Percentiles rank a stretch among this genome's conserved stretches.
These are phyloP conservation scores for Globisporangium camurandrum DNA, from an alignment of 352 stramenopile species.

Conservation along the genomic window DNA sequence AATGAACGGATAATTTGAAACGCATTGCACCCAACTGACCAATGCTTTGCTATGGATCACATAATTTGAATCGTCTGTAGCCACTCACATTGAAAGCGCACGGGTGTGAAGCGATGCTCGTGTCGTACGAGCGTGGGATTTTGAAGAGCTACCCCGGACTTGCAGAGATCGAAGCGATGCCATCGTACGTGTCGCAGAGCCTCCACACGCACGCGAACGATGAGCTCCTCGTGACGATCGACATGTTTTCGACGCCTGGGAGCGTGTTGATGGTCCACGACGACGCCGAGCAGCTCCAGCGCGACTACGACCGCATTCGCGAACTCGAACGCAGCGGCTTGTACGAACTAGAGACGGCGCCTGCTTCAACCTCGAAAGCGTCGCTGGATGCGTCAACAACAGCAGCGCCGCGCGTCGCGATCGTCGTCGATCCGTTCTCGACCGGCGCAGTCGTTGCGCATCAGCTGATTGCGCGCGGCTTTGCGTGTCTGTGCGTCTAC, in stretches of 20 bases:
- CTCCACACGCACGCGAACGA: conserved; percentile 66
- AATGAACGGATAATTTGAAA: too few species aligned
- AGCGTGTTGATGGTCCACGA: conserved; percentile 80
- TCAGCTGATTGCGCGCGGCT: conserved; percentile 84
- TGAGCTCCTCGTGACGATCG: conserved; percentile 60
- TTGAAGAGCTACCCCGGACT: conserved; percentile 80
- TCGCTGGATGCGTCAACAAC: conserved; percentile 22
- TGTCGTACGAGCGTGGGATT: conserved; percentile 82
- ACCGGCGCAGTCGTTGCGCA: conserved; percentile 93
- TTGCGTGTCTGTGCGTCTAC: conserved; percentile 86
- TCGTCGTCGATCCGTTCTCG: conserved; percentile 95
- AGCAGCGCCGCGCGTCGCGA: conserved; percentile 84
- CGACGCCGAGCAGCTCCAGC: conserved; percentile 59
- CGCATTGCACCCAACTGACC: too few species aligned
- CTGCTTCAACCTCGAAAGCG: neutral
- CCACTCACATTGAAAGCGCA: conserved; percentile 68
- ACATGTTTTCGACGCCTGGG: conserved; percentile 89
- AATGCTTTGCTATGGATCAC: too few species aligned
- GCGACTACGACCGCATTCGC: conserved; percentile 81
- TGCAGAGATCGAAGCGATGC: conserved; percentile 77
- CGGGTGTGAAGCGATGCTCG: conserved; percentile 89
- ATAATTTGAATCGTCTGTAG: conserved; percentile 17
- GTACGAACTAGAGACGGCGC: conserved; percentile 32
- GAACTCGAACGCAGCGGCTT: conserved; percentile 70
- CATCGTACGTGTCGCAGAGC: conserved; percentile 78